These are phyloP conservation scores for Trichoderma harzianum DNA, from an alignment of 2,329 filamentous ascomycete genomes.

Conservation along the genomic window DNA sequence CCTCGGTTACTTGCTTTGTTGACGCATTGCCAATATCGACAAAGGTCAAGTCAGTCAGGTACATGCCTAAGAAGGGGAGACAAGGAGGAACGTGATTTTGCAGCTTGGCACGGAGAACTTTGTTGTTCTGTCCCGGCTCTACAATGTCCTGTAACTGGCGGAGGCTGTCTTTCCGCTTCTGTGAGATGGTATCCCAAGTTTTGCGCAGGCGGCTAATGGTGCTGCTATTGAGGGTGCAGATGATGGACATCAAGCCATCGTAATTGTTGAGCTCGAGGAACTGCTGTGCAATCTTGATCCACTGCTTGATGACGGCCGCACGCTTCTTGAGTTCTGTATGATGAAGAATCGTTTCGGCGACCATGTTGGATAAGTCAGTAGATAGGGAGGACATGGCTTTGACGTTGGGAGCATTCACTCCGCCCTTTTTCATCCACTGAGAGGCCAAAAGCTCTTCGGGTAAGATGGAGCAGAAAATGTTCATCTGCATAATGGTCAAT, in stretches of 20 bases:
- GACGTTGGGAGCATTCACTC: slow-evolving; percentile 78
- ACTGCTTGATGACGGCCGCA: slow-evolving; percentile 88
- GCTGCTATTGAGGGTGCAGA: slow-evolving; percentile 88
- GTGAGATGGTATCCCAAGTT: slow-evolving; percentile 87
- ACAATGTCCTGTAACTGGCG: slow-evolving; percentile 79
- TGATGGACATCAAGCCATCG: slow-evolving; percentile 93
- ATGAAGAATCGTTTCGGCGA: slow-evolving; percentile 87
- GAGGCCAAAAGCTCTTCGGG: slow-evolving; percentile 88
- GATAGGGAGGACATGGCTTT: slow-evolving; percentile 91
- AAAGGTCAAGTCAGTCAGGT: slow-evolving; percentile 93
- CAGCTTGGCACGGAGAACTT: slow-evolving; percentile 75
- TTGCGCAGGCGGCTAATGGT: slow-evolving; percentile 83
- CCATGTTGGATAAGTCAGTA: slow-evolving; percentile 87
- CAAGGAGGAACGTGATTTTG: slow-evolving; percentile 87
- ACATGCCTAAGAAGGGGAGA: slow-evolving; percentile 92
- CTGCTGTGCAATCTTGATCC: slow-evolving; percentile 90
- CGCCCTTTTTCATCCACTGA: slow-evolving; percentile 89
- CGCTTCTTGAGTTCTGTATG: slow-evolving; percentile 90
- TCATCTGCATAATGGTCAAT: slow-evolving; percentile 87
- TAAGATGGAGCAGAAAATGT: slow-evolving; percentile 85
- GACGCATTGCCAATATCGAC: slow-evolving; percentile 91
- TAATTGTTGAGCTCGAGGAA: slow-evolving; percentile 93
- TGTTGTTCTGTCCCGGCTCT: slow-evolving; percentile 88
- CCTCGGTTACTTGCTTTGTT: slow-evolving; percentile 67
- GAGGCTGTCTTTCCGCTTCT: slow-evolving; percentile 76